These are phyloP conservation scores for Fraxinus albicans DNA, from an alignment of 305 asterid genomes.

Conservation along the genomic window DNA sequence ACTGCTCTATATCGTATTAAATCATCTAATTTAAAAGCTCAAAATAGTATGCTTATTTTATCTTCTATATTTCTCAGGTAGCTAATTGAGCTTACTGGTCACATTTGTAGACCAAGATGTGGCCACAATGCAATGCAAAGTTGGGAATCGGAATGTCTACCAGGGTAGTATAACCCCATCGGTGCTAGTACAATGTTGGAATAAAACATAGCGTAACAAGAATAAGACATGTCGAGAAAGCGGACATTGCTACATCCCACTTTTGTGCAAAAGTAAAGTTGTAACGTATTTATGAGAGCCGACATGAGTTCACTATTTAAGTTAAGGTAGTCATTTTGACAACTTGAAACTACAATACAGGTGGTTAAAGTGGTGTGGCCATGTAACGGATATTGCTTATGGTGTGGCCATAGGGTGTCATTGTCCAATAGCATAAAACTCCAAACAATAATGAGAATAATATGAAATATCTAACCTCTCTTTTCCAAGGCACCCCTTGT, in stretches of 20 bases:
- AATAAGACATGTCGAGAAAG: background rate
- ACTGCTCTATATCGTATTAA: background rate
- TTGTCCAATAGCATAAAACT: background rate
- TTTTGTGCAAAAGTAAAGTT: background rate
- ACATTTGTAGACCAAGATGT: background rate
- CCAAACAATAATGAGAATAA: background rate
- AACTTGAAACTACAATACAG: background rate
- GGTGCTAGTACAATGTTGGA: background rate
- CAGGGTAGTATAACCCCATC: background rate
- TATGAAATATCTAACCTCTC: background rate
- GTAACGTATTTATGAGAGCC: background rate
- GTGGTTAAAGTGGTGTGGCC: background rate
- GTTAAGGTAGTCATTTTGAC: background rate
- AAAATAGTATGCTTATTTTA: too few relatives aligned
- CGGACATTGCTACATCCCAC: background rate
- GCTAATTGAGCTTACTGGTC: background rate
- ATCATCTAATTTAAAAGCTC: background rate
- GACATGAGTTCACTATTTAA: background rate
- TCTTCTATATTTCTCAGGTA: background rate
- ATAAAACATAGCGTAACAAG: background rate
- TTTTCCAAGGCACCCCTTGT: background rate
- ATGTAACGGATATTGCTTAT: background rate
- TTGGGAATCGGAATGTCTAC: background rate
- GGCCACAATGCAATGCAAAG: background rate
- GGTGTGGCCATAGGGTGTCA: background rate